Percentiles rank a stretch among this genome's conserved stretches.
phyloP scores from a whole-genome alignment of 1,284 basidiomycete species.

The Xanthoconium separans region DNA sequence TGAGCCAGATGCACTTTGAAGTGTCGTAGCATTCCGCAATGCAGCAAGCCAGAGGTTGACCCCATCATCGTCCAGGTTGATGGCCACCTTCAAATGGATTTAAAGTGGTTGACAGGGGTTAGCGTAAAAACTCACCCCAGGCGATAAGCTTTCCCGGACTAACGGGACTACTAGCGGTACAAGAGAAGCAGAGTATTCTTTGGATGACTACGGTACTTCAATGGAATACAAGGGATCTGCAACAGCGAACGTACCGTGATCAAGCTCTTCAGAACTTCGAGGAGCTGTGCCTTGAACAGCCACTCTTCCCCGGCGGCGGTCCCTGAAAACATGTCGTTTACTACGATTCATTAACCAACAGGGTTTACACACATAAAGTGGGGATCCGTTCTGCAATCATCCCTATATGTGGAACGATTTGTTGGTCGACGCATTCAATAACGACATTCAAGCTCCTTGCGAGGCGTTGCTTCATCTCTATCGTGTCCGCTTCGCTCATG shows the following conservation, averaged over 20 bases:
- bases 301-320: slow-evolving; percentile 67
- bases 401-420: slow-evolving; percentile 71
- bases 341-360: not conserved
- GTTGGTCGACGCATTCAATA: slow-evolving; percentile 63
- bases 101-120: slow-evolving; percentile 2
- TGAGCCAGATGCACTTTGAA: slow-evolving; percentile 49
- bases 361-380: slow-evolving; percentile 60
- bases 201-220: slow-evolving; percentile 49
- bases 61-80: slow-evolving; percentile 79
- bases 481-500: slow-evolving; percentile 73
- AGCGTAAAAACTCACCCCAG: slow-evolving; percentile 46
- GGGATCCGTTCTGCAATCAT: slow-evolving; percentile 73
- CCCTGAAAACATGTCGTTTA: slow-evolving; percentile 41
- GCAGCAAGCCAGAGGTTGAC: slow-evolving; percentile 75
- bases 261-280: slow-evolving; percentile 72
- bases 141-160: slow-evolving; percentile 70
- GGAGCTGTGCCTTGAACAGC: slow-evolving; percentile 75
- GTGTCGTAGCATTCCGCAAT: slow-evolving; percentile 63
- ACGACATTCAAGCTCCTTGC: slow-evolving; percentile 69
- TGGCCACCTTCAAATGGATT: slow-evolving; percentile 49
- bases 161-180: slow-evolving; percentile 67
- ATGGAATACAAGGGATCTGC: not conserved
- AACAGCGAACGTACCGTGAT: slow-evolving; percentile 51
- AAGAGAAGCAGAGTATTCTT: slow-evolving; percentile 58
- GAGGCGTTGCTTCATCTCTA: slow-evolving; percentile 78